A percentile compares a stretch with the other conserved stretches of the same genome.
Conservation (phyloP, 2,329 filamentous ascomycete genomes). For the Trichoderma koningii region DNA sequence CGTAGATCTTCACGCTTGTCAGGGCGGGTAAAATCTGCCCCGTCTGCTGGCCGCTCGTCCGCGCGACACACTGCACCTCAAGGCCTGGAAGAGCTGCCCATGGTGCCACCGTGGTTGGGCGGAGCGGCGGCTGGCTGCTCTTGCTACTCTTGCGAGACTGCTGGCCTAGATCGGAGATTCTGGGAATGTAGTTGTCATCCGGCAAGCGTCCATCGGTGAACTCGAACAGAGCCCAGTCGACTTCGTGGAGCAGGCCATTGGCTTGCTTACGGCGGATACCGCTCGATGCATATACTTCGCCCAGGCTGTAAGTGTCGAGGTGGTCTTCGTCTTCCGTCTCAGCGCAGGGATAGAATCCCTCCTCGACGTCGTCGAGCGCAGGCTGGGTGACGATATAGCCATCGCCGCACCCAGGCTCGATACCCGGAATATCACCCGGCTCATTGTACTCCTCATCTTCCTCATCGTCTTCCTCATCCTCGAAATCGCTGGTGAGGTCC, state of each 20-base stretch:
- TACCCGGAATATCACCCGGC: conserved; percentile 75
- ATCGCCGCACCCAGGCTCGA: conserved; percentile 73
- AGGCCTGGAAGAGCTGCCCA: conserved; percentile 68
- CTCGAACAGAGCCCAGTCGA: conserved; percentile 92
- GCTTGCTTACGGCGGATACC: conserved; percentile 77
- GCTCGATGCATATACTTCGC: conserved; percentile 85
- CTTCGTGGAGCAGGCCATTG: conserved; percentile 78
- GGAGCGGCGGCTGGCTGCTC: conserved; percentile 39
- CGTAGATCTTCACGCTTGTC: conserved; percentile 83
- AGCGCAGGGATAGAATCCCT: conserved; percentile 76
- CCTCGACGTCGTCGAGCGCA: conserved; percentile 81
- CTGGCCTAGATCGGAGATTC: conserved; percentile 30
- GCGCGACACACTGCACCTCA: conserved; percentile 83
- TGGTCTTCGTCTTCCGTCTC: conserved; percentile 78
- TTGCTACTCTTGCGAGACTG: conserved; percentile 35
- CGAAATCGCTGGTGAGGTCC: conserved; percentile 55
- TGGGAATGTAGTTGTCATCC: conserved; percentile 68
- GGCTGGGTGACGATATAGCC: conserved; percentile 87
- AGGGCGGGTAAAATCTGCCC: conserved; percentile 78
- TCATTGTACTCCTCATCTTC: conserved; percentile 60
- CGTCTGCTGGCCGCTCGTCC: conserved; percentile 79
- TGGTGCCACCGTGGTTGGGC: conserved; percentile 61
- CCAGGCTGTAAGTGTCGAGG: conserved; percentile 76
- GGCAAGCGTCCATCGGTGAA: conserved; percentile 73
- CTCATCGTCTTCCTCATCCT: conserved; percentile 54